phyloP scores from a whole-genome alignment of 176 grass and related monocot genomes.

The Zoysia japonica region DNA sequence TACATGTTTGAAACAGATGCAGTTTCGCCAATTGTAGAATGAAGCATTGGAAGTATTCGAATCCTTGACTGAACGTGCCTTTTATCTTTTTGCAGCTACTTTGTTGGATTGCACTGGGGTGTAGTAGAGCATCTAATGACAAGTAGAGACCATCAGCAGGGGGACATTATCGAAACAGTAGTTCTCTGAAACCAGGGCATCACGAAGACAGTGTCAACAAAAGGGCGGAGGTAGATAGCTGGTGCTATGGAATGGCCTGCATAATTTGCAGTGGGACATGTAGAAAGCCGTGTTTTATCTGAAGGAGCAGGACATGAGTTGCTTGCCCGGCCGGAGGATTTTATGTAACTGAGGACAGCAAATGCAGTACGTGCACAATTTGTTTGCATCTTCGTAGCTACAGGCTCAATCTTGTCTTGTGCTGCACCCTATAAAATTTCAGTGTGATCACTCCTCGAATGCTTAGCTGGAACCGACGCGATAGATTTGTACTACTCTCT shows the following conservation, averaged over 20 bases:
- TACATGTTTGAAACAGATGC: neutral
- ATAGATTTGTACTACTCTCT: no score
- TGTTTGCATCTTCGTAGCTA: no score
- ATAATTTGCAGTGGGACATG: no score
- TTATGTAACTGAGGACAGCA: no score
- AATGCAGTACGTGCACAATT: no score
- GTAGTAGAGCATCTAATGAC: neutral
- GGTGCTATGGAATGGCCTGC: no score
- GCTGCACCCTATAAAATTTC: no score
- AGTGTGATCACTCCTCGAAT: no score
- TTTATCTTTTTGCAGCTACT: conserved; percentile 15
- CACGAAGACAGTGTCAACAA: neutral
- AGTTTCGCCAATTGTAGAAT: neutral
- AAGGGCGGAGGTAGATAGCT: no score
- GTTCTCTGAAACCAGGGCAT: neutral
- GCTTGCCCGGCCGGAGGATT: neutral
- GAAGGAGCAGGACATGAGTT: neutral
- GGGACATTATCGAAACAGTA: neutral
- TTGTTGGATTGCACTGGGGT: neutral
- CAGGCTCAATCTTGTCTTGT: no score
- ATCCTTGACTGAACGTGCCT: neutral
- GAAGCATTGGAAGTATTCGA: neutral
- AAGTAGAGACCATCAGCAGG: neutral
- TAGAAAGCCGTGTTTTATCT: neutral
- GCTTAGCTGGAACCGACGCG: no score